Percentiles rank a stretch among this genome's conserved stretches.
phyloP scores from a whole-genome alignment of 768 basidiomycete genomes.

The Rhodotorula graminis region DNA sequence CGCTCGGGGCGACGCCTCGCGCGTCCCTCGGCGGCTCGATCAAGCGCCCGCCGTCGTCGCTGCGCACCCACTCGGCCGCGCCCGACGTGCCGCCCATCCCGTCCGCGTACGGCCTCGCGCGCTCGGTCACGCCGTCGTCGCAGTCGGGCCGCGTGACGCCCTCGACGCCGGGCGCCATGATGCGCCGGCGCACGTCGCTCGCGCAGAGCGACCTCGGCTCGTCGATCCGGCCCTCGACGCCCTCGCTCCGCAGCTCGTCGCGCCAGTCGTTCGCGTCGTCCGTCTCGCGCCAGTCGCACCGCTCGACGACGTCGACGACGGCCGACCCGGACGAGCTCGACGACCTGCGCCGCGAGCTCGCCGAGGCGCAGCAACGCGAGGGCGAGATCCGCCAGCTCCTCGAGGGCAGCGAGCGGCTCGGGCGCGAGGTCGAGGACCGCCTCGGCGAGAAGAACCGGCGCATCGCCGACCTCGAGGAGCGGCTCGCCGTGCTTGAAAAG shows the following conservation, averaged over 20 bases:
- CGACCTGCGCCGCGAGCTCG: constrained; percentile 51
- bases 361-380: constrained; percentile 39
- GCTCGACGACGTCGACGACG: constrained; percentile 59
- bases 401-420: constrained; percentile 37
- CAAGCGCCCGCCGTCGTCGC: constrained; percentile 29
- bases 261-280: constrained; percentile 34
- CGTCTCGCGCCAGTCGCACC: constrained; percentile 25
- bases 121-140: constrained; percentile 16
- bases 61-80: constrained; percentile 9
- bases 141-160: constrained; percentile 23
- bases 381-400: constrained; percentile 36
- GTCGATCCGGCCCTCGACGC: constrained; percentile 9
- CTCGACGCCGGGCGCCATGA: constrained; percentile 15
- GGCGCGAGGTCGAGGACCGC: constrained; percentile 44
- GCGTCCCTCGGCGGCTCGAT: constrained; percentile 11
- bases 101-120: constrained; percentile 21
- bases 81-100: constrained; percentile 35
- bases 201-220: constrained; percentile 10
- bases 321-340: constrained; percentile 51
- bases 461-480: constrained; percentile 48
- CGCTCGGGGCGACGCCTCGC: constrained; percentile 22
- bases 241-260: constrained; percentile 9
- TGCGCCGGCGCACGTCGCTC: constrained; percentile 15
- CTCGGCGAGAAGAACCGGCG: constrained; percentile 47
- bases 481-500: constrained; percentile 55